Evolutionary conservation across 257 asterid species (phyloP), one percentile per base, ranked within the genome.

Genomic region (Gardenia jasminoides): DNA sequence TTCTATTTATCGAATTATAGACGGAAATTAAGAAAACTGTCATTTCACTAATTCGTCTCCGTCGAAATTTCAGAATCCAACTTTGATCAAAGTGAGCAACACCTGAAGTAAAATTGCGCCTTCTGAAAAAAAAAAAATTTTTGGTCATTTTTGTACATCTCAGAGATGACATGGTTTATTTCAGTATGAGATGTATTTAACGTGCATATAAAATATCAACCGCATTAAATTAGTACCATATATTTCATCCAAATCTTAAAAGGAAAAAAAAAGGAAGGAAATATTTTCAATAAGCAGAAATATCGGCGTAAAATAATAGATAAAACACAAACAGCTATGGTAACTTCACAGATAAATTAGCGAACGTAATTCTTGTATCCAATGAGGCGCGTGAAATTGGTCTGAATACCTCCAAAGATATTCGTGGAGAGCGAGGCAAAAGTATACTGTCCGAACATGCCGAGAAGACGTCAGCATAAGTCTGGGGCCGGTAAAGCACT

Each of bases 401-500:
- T 72, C 36, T 41, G 3, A 16, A 26, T 80, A 87, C 92, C 92
- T 76, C 85, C 30, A 70, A 79, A 70, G 73, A 79, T 74, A 20
- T 71, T 10, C 62, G 77, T 26, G 90, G 91, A 22, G 90, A 79
- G 74, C 72, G 76, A 54, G 82, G 72, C 78, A 28, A 22, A 78
- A 72, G 19, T 58, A 64, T 48, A 76, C 75, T 76, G 24, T 88
- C 91, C 50, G 87, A 70, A 11, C 90, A 76, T 26, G 64, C 50
- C 22, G 66, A 65, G 66, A 87, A 89, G 47, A 89, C 46, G 41
- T 90, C 88, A 19, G 83, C 43, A 67, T 88, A 87, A 31, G 92
- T 90, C 61, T 50, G 81, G 30, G 88, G 91, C 76, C 89, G 89
- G 82, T 54, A 85, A 67, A 85, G 85, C 50, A 87, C 87, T 65